These are phyloP conservation scores for Sarcodon sp. DNA, from an alignment of 768 basidiomycete genomes.

Conservation along the genomic window DNA sequence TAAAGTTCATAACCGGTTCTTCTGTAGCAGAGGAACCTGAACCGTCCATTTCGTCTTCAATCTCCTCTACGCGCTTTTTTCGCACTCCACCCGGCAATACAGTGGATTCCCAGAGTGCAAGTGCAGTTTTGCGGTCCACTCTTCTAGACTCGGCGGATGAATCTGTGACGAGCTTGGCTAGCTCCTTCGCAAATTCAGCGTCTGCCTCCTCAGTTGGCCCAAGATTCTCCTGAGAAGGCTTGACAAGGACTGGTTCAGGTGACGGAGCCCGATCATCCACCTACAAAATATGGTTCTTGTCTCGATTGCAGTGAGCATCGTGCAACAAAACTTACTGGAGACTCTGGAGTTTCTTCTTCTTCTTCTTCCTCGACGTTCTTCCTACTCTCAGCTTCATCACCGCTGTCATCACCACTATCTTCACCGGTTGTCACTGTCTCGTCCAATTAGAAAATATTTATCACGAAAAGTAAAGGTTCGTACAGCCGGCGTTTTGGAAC, in stretches of 20 bases:
- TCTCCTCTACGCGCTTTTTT: slow-evolving; percentile 54
- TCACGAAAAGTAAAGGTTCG: slow-evolving; percentile 12
- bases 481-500: slow-evolving; percentile 47
- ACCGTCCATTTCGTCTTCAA: slow-evolving; percentile 36
- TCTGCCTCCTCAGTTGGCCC: slow-evolving; percentile 86
- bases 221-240: slow-evolving; percentile 57
- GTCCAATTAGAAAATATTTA: slow-evolving; percentile 4
- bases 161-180: slow-evolving; percentile 91
- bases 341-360: slow-evolving; percentile 42
- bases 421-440: slow-evolving; percentile 22
- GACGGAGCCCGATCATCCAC: slow-evolving; percentile 44
- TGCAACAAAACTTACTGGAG: slow-evolving; percentile 30
- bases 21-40: slow-evolving; percentile 12
- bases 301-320: neutral
- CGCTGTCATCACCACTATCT: slow-evolving; percentile 48
- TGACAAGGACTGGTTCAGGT: slow-evolving; percentile 70
- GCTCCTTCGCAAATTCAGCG: slow-evolving; percentile 88
- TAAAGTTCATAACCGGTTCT: slow-evolving; percentile 73
- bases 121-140: slow-evolving; percentile 79
- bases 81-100: slow-evolving; percentile 54
- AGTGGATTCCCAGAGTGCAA: slow-evolving; percentile 82
- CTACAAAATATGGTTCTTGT: too few species aligned
- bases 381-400: slow-evolving; percentile 28
- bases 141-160: slow-evolving; percentile 72
- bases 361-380: slow-evolving; percentile 54